Percentiles rank a stretch among this genome's conserved stretches.
phyloP scores from a whole-genome alignment of 2,329 filamentous ascomycete genomes.

The Elsinoe fawcettii region DNA sequence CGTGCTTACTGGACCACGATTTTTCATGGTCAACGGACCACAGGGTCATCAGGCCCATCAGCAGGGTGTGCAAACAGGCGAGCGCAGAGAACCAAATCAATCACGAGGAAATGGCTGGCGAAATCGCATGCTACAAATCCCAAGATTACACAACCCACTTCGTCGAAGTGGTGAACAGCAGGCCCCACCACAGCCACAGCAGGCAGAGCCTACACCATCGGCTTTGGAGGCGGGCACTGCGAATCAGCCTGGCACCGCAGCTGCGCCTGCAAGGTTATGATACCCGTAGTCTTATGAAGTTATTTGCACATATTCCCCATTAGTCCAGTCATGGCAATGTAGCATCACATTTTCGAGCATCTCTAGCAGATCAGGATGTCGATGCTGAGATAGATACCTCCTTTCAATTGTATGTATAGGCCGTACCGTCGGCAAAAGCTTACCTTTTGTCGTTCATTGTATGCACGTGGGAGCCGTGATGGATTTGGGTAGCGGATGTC shows the following conservation, averaged over 20 bases:
- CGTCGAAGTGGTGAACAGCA: conserved; percentile 11
- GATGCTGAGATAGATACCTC: not conserved
- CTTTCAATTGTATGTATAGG: conserved; percentile 4
- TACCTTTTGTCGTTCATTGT: not conserved
- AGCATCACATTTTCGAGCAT: not conserved
- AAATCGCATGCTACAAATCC: conserved; percentile 11
- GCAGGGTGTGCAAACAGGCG: not conserved
- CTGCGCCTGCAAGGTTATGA: not conserved
- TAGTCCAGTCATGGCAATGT: not conserved
- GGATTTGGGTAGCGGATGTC: not conserved
- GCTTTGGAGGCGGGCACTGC: conserved; percentile 13
- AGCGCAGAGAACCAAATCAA: not conserved
- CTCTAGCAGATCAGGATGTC: not conserved
- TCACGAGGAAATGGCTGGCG: not conserved
- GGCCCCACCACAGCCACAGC: not conserved
- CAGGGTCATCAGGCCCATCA: conserved; percentile 12
- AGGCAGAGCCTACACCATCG: not conserved
- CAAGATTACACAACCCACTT: conserved; percentile 11
- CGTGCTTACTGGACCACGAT: conserved; percentile 23
- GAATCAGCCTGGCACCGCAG: not conserved
- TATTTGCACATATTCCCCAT: conserved; percentile 5
- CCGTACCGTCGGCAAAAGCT: not conserved
- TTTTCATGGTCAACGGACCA: conserved; percentile 21
- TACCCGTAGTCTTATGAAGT: not conserved
- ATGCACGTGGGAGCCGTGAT: not conserved